Base-by-base conservation (phyloP, 768 basidiomycete genomes). In the Russula emetica region DNA sequence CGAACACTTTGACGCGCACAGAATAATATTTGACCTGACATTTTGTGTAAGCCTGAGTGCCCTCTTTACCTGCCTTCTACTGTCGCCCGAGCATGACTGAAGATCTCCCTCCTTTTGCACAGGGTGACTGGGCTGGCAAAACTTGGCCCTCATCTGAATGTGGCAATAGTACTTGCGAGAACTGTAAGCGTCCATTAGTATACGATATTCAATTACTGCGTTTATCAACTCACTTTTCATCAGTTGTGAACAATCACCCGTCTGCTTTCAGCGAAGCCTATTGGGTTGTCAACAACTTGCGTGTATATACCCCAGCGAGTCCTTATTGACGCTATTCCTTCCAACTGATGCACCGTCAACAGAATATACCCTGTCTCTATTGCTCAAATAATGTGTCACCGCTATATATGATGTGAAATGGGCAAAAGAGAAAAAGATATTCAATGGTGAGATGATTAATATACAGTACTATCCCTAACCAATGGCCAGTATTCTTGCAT, bases 231-330 rank as follows among this genome's bases (percentile, higher is more conserved):
- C 22, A 34, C 44, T 38, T 11, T 49, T 22, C 26, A 10, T 51
- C 60, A 86, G 85, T 78, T 67, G 87, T 89, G 34, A 72, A 83
- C 71, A 80, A 83, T 64, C 80, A 85, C 68, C 87, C 89, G 0
- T 62, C 69, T 6, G 79, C 78, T 14, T 90, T 89, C 73, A 45
- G 64, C 11, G 77, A 86, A 18, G 85, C 88, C 2, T 90, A 85
- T 72, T 91, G 87, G 86, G 83, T 83, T 65, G 78, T 91, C 72
- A 82, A 83, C 67, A 79, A 80, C 18, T 72, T 90, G 36, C 77
- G 79, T 34, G 77, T 87, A 18, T 90, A 87, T 69, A 76, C 74
- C 5, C 69, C 34, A 14, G 16, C 49, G 47, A 36, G 7, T 2
- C 3, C 34, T 36, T 28, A 20, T 9, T 38, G 32, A 18, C 34